These are phyloP conservation scores for Lobosporangium transversale DNA, from an alignment of 192 early-diverging fungal species.

Conservation along the genomic window DNA sequence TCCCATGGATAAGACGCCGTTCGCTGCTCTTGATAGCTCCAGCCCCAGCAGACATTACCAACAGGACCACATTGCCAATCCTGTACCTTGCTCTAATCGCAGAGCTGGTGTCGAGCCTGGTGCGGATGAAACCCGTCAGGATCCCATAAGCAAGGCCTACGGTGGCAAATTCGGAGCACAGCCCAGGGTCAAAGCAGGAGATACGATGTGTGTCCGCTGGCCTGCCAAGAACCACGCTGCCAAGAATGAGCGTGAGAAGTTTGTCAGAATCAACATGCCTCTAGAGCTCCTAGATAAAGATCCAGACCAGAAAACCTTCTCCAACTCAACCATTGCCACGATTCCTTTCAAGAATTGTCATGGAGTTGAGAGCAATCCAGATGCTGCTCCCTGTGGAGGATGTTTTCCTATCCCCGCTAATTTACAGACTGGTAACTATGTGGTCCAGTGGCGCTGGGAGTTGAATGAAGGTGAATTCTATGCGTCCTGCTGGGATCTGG, in stretches of 20 bases:
- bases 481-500: slow-evolving; percentile 47
- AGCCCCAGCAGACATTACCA: slow-evolving; percentile 41
- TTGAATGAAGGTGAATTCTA: slow-evolving; percentile 36
- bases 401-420: slow-evolving; percentile 24
- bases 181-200: slow-evolving; percentile 21
- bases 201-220: slow-evolving; percentile 38
- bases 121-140: slow-evolving; percentile 38
- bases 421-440: slow-evolving; percentile 15
- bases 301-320: slow-evolving; percentile 23
- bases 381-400: slow-evolving; percentile 31
- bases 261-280: slow-evolving; percentile 47
- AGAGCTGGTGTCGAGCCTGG: slow-evolving; percentile 13
- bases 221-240: slow-evolving; percentile 52
- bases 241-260: slow-evolving; percentile 4
- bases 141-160: slow-evolving; percentile 37
- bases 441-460: slow-evolving; percentile 46
- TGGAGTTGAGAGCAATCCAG: neutral
- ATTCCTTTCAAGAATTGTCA: slow-evolving; percentile 39
- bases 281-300: slow-evolving; percentile 1
- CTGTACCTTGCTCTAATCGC: slow-evolving; percentile 28
- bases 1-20: slow-evolving; percentile 18
- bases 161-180: slow-evolving; percentile 18
- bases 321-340: slow-evolving; percentile 20
- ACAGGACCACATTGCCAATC: slow-evolving; percentile 11
- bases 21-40: slow-evolving; percentile 24